phyloP scores from a whole-genome alignment of 352 stramenopile genomes.

The Phytophthora pini region DNA sequence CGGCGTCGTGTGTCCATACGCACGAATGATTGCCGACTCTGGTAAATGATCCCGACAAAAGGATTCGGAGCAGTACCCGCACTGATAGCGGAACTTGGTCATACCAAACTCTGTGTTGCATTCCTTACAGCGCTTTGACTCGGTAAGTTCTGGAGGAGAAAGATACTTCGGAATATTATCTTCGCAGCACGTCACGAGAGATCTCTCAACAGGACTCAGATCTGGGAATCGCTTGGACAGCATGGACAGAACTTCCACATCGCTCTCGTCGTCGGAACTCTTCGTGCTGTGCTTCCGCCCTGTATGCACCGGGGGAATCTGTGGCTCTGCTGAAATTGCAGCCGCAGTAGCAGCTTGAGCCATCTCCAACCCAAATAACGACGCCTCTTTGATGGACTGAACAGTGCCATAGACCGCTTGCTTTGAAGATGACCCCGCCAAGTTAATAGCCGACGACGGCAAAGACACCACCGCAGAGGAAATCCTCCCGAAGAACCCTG shows the following conservation, averaged over 20 bases:
- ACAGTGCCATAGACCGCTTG: constrained; percentile 71
- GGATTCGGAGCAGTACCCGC: constrained; percentile 81
- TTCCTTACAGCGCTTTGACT: constrained; percentile 69
- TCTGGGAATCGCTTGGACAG: constrained; percentile 81
- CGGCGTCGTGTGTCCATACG: constrained; percentile 65
- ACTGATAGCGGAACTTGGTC: constrained; percentile 87
- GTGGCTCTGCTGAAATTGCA: constrained; percentile 59
- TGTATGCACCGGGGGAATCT: constrained; percentile 30
- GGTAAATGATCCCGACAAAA: constrained; percentile 81
- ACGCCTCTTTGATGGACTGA: constrained; percentile 79
- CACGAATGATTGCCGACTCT: constrained; percentile 61
- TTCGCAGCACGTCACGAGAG: constrained; percentile 73
- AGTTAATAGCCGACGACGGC: constrained; percentile 66
- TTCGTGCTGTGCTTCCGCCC: constrained; percentile 13
- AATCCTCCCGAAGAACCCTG: constrained; percentile 71
- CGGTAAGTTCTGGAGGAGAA: constrained; percentile 66
- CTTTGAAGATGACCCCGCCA: constrained; percentile 70
- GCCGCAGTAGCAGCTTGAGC: constrained; percentile 70
- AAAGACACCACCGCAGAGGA: constrained; percentile 65
- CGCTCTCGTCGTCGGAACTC: constrained; percentile 27
- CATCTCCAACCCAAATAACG: constrained; percentile 76
- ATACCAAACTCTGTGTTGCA: constrained; percentile 81
- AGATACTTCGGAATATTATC: constrained; percentile 54
- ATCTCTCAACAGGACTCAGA: constrained; percentile 72
- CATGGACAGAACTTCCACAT: constrained; percentile 64